Evolutionary conservation across 768 basidiomycete genomes (phyloP).

Genomic region (Ramaria sp.): DNA sequence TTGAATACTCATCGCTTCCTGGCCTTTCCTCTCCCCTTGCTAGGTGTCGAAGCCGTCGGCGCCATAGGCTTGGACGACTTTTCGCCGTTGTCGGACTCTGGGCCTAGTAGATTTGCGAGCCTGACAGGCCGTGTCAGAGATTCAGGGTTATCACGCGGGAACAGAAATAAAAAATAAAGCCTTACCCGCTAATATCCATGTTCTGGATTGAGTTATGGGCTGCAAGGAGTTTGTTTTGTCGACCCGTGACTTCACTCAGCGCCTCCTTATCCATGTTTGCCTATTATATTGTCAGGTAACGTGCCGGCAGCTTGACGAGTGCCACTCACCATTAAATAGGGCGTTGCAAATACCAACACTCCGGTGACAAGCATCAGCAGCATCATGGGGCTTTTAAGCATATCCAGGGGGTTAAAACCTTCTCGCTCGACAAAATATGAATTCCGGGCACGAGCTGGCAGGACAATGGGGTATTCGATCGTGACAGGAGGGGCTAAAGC

Average conservation of each 20-base stretch:
- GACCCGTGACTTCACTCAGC: conserved; percentile 50
- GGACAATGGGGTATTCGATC: conserved; percentile 49
- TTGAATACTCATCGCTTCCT: conserved; percentile 5
- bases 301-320: not conserved
- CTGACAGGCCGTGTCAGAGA: not conserved
- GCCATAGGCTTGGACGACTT: not conserved
- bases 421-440: conserved; percentile 58
- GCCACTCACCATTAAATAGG: conserved; percentile 59
- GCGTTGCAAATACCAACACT: conserved; percentile 58
- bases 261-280: conserved; percentile 68
- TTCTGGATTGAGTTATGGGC: conserved; percentile 46
- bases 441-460: conserved; percentile 44
- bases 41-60: not conserved
- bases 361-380: conserved; percentile 62
- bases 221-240: conserved; percentile 44
- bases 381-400: conserved; percentile 83
- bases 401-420: conserved; percentile 61
- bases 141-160: not conserved
- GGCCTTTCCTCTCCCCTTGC: conserved; percentile 1
- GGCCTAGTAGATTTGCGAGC: not conserved
- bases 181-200: conserved; percentile 52
- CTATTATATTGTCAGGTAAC: conserved; percentile 23
- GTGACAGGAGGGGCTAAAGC: conserved; percentile 38
- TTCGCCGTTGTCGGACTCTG: not conserved
- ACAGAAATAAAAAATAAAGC: conserved; percentile 6